These are phyloP conservation scores for Yamadazyma diddensiae DNA, from an alignment of 1,139 yeast genomes.

Conservation along the genomic window DNA sequence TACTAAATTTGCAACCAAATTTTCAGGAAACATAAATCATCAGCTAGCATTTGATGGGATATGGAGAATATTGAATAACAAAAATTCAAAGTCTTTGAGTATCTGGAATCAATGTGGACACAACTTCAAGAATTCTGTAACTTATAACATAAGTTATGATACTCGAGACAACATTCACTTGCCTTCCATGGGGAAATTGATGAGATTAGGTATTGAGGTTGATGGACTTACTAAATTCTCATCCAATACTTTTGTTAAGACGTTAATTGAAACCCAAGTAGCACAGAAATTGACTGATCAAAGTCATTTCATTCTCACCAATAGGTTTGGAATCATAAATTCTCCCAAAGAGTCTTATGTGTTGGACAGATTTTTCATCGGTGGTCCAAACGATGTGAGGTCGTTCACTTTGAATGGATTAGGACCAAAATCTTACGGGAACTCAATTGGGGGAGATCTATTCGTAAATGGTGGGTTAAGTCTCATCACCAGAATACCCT, in stretches of 20 bases:
- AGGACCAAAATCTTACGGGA: constrained; percentile 72
- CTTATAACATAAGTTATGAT: constrained; percentile 53
- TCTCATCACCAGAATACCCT: constrained; percentile 64
- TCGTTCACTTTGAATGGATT: constrained; percentile 75
- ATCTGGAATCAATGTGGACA: constrained; percentile 53
- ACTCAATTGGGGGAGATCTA: constrained; percentile 77
- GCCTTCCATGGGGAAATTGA: constrained; percentile 56
- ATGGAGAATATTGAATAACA: constrained; percentile 56
- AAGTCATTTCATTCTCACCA: constrained; percentile 38
- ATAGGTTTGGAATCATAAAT: constrained; percentile 52
- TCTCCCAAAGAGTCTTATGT: constrained; percentile 38
- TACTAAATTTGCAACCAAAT: constrained; percentile 43
- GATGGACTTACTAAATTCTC: constrained; percentile 40
- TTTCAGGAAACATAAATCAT: constrained; percentile 34
- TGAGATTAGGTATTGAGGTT: constrained; percentile 57
- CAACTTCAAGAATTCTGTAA: constrained; percentile 55
- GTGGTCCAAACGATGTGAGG: constrained; percentile 83
- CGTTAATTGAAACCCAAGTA: constrained; percentile 45
- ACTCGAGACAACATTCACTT: constrained; percentile 53
- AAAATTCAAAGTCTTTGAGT: constrained; percentile 32
- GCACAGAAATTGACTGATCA: constrained; percentile 26
- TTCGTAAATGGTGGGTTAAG: constrained; percentile 72
- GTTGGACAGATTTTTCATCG: constrained; percentile 58
- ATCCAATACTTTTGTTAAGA: constrained; percentile 38
- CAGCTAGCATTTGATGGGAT: constrained; percentile 66